These are phyloP conservation scores for Synchytrium microbalum DNA, from an alignment of 371 early-diverging fungal genomes.

Conservation along the genomic window DNA sequence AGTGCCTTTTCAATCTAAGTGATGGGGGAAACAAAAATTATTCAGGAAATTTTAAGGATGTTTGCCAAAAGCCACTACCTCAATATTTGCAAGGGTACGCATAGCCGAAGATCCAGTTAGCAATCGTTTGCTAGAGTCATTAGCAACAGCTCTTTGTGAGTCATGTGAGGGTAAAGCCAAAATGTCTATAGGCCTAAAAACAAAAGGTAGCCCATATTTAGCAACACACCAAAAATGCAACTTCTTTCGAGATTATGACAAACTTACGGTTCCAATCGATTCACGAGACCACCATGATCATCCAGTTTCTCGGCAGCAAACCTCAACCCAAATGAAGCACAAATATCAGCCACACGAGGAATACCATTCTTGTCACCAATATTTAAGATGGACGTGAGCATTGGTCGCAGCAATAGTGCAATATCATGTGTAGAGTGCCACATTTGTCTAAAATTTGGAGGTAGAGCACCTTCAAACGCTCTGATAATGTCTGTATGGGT, in stretches of 20 bases:
- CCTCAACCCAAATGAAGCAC: constrained; percentile 67
- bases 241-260: too few species aligned
- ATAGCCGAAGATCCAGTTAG: neutral
- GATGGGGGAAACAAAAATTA: neutral
- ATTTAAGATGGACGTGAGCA: neutral
- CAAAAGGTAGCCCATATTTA: neutral
- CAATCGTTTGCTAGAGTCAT: neutral
- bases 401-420: neutral
- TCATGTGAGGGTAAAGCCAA: neutral
- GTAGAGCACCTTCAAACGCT: neutral
- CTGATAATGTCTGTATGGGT: neutral
- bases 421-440: neutral
- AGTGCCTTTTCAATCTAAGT: neutral
- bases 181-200: neutral
- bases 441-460: neutral
- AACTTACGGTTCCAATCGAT: constrained; percentile 73
- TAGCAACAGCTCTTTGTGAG: neutral
- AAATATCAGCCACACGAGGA: constrained; percentile 55
- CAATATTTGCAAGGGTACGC: neutral
- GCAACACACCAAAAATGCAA: neutral
- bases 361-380: neutral
- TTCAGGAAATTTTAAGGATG: too few species aligned
- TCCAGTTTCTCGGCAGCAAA: constrained; percentile 55
- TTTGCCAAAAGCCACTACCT: neutral
- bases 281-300: constrained; percentile 55